Evolutionary conservation across 805 yeast species (phyloP).

Genomic region (Suhomyces vadensis): DNA sequence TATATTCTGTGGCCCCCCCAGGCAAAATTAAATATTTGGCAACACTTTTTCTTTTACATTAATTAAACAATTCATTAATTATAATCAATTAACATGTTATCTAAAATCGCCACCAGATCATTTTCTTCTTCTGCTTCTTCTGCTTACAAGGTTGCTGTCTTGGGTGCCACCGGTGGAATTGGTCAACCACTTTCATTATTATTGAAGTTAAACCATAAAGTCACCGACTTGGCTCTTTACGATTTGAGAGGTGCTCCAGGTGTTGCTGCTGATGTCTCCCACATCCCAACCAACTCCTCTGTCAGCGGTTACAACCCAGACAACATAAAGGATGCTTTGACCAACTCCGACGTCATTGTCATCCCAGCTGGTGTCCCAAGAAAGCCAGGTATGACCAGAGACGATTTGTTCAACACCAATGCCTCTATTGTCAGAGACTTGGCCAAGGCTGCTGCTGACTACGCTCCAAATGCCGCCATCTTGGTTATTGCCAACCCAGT

Average conservation of each 20-base stretch:
- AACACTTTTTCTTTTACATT: conserved; percentile 1
- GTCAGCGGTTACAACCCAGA: conserved; percentile 90
- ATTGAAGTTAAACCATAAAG: conserved; percentile 84
- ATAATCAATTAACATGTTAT: conserved; percentile 43
- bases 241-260: conserved; percentile 94
- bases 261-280: conserved; percentile 95
- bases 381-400: conserved; percentile 99
- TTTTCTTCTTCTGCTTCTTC: conserved; percentile 67
- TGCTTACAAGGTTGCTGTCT: conserved; percentile 72
- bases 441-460: conserved; percentile 80
- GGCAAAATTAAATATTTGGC: not conserved
- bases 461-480: conserved; percentile 81
- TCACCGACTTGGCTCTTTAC: conserved; percentile 80
- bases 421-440: conserved; percentile 93
- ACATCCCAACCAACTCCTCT: conserved; percentile 87
- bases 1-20: conserved; percentile 3
- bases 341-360: conserved; percentile 80
- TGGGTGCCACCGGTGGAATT: conserved; percentile 92
- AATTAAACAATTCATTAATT: no score
- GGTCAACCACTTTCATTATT: conserved; percentile 84
- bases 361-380: conserved; percentile 99
- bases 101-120: conserved; percentile 57
- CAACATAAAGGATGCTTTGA: conserved; percentile 65
- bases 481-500: conserved; percentile 91
- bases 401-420: conserved; percentile 92